phyloP scores from a whole-genome alignment of 805 yeast species.

The Debaryomyces castellii region DNA sequence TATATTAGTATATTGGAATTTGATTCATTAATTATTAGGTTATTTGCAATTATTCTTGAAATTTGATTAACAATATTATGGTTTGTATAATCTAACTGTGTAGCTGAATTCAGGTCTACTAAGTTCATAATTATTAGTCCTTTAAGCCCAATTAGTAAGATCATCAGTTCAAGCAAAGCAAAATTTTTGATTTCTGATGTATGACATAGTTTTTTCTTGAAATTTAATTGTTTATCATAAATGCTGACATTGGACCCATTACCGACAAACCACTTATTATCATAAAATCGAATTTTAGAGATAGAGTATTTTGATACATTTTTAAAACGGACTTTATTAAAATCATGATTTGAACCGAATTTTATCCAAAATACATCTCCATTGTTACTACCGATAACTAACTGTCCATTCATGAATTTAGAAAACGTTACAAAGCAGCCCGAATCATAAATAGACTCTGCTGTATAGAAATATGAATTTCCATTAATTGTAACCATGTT shows the following conservation, averaged over 20 bases:
- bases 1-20: conserved; percentile 2
- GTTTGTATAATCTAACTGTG: conserved; percentile 4
- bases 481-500: neutral
- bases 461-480: neutral
- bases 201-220: neutral
- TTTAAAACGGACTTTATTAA: neutral
- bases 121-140: neutral
- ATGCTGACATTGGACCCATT: neutral
- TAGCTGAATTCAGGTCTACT: neutral
- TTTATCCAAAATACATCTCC: conserved; percentile 4
- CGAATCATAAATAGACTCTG: neutral
- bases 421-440: conserved; percentile 1
- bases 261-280: neutral
- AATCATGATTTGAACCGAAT: neutral
- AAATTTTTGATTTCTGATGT: conserved; percentile 1
- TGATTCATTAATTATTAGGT: conserved; percentile 9
- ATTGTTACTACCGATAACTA: conserved; percentile 5
- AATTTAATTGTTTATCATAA: neutral
- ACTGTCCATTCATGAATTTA: neutral
- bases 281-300: neutral
- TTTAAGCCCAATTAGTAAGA: conserved; percentile 3
- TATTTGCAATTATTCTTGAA: conserved; percentile 1
- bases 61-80: conserved; percentile 8
- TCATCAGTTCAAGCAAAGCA: neutral
- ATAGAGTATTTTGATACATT: neutral